Base-by-base conservation (phyloP, 208 protist species). In the Phytomonas francai region DNA sequence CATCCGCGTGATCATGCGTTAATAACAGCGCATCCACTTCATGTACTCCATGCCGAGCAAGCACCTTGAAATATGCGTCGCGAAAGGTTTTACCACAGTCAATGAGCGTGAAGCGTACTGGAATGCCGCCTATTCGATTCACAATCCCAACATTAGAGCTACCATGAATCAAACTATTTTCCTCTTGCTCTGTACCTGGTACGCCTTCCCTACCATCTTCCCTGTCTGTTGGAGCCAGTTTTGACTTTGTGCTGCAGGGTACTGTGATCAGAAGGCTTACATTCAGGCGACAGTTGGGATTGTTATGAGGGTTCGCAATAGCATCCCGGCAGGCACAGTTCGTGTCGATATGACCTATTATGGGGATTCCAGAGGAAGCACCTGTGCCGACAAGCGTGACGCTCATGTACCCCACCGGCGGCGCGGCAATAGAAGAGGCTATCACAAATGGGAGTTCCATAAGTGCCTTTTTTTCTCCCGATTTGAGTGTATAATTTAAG, bases 21-120 rank as follows among this genome's bases (percentile, higher is more conserved):
- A 97, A 68, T 22, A 96, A 72, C 42, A 97, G 68, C 3, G 86
- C 89, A 68, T 97, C 89, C 3, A 96, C 59, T 3, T 63, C 68
- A 19, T 75, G 79, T 11, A 94, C 73, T 31, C 81, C 65, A 68
- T 85, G 85, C 39, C 68, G 63, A 1, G 83, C 72, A 54, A 97
- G 80, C 29, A 94, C 84, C 54, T 81, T 83, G 49, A 97, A 92
- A 78, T 92, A 94, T 11, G 92, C 85, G 59, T 91, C 86, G 32
- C 92, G 87, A 76, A 97, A 97, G 0, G 92, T 97, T 64, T 95
- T 97, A 42, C 92, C 92, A 58, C 84, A 90, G 71, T 97, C 92
- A 57, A 97, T 89, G 33, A 97, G 80, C 14, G 91, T 63, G 65
- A 81, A 80, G 9, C 72, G 71, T 5, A 89, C 83, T 0, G 72